phyloP scores from a whole-genome alignment of 768 basidiomycete genomes.

The Xanthoconium stramineum region DNA sequence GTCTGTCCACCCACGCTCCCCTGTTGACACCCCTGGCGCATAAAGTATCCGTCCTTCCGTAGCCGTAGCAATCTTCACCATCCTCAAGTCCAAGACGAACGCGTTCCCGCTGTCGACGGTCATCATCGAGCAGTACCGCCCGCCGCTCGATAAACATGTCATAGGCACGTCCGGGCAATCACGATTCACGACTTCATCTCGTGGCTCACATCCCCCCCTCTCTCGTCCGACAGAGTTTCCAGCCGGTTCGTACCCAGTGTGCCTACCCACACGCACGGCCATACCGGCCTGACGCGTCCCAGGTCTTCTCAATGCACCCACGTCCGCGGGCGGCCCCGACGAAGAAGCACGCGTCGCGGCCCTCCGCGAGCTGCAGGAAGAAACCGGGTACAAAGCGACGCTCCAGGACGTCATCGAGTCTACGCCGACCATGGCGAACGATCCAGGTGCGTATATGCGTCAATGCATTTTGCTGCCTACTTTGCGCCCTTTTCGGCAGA shows the following conservation, averaged over 20 bases:
- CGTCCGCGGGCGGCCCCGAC: neutral
- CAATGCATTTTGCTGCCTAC: too few relatives aligned
- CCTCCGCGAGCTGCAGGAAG: slow-evolving; percentile 86
- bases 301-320: slow-evolving; percentile 80
- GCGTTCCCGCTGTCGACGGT: slow-evolving; percentile 76
- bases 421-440: slow-evolving; percentile 59
- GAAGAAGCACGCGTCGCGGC: slow-evolving; percentile 82
- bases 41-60: neutral
- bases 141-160: slow-evolving; percentile 73
- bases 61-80: slow-evolving; percentile 85
- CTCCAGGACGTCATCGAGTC: slow-evolving; percentile 51
- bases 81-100: slow-evolving; percentile 71
- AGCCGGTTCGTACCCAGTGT: slow-evolving; percentile 40
- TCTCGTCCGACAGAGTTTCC: slow-evolving; percentile 46
- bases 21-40: neutral
- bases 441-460: slow-evolving; percentile 53
- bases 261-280: neutral
- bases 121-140: slow-evolving; percentile 89
- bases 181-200: neutral
- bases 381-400: slow-evolving; percentile 81
- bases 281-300: neutral
- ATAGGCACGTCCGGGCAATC: slow-evolving; percentile 48
- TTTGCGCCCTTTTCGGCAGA: too few relatives aligned
- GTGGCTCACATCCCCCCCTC: neutral
- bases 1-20: slow-evolving; percentile 42